These are phyloP conservation scores for Plicaturopsis crispa DNA, from an alignment of 768 basidiomycete species.

Conservation along the genomic window DNA sequence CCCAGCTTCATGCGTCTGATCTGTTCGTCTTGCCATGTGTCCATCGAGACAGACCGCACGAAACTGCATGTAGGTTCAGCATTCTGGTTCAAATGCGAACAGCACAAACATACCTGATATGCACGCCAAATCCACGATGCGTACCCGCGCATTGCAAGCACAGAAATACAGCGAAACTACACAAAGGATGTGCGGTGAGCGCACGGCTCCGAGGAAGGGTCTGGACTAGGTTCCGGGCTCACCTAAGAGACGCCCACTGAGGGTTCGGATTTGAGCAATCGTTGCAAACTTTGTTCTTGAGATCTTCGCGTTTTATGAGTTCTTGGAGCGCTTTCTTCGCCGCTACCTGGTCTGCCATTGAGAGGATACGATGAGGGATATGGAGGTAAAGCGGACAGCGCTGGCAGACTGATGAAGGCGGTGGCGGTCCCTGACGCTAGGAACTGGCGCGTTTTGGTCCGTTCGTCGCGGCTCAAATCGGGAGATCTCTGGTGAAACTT, in stretches of 20 bases:
- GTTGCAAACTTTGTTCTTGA: slow-evolving; percentile 69
- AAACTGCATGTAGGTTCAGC: slow-evolving; percentile 42
- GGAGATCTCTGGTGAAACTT: too few species aligned
- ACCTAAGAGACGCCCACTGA: slow-evolving; percentile 90
- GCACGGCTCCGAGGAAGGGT: background rate
- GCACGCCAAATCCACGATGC: slow-evolving; percentile 90
- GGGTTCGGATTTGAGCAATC: slow-evolving; percentile 90
- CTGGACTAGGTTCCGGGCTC: slow-evolving; percentile 9
- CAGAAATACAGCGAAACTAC: slow-evolving; percentile 79
- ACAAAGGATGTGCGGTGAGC: slow-evolving; percentile 3
- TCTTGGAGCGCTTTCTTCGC: slow-evolving; percentile 69
- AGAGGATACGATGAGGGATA: slow-evolving; percentile 6
- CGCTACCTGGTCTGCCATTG: slow-evolving; percentile 46
- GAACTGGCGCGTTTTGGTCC: too few species aligned
- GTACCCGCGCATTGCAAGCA: slow-evolving; percentile 85
- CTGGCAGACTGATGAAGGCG: too few species aligned
- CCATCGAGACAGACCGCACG: slow-evolving; percentile 92
- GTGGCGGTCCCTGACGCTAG: too few species aligned
- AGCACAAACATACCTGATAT: slow-evolving; percentile 54
- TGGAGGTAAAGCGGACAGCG: too few species aligned
- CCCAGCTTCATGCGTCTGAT: slow-evolving; percentile 88
- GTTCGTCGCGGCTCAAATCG: too few species aligned
- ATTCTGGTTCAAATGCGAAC: slow-evolving; percentile 9
- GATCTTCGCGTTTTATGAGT: slow-evolving; percentile 63
- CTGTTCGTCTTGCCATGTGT: slow-evolving; percentile 91